phyloP scores from a whole-genome alignment of 116 monocot genomes.

The Cymodocea nodosa region DNA sequence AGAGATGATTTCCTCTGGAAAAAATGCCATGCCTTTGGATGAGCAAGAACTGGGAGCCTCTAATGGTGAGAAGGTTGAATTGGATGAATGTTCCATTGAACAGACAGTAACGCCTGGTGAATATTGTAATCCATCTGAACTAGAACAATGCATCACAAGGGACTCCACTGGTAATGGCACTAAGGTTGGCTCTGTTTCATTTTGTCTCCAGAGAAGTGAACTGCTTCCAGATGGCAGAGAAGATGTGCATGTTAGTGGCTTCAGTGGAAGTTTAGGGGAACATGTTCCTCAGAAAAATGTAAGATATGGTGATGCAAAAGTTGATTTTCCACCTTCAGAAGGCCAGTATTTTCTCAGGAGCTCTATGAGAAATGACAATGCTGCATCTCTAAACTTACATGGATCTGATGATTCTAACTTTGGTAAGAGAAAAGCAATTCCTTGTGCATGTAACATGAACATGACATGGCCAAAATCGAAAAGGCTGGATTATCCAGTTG shows the following conservation, averaged over 20 bases:
- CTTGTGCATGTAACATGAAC: slow-evolving; percentile 18
- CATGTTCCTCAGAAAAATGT: not conserved
- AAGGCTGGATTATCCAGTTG: slow-evolving; percentile 9
- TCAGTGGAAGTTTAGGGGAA: not conserved
- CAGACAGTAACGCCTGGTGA: not conserved
- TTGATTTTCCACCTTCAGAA: not conserved
- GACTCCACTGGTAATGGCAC: not conserved
- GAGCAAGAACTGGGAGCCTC: not conserved
- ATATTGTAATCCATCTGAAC: not conserved
- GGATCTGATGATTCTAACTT: not conserved
- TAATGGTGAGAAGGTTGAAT: not conserved
- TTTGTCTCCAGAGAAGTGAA: too few species aligned
- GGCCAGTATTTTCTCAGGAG: slow-evolving; percentile 9
- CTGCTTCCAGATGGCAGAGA: not conserved
- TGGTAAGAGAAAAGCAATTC: not conserved
- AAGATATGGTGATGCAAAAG: not conserved
- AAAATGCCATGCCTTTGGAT: not conserved
- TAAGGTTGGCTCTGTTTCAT: not conserved
- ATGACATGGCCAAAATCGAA: slow-evolving; percentile 39
- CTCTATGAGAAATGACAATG: slow-evolving; percentile 4
- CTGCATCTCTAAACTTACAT: not conserved
- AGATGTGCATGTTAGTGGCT: not conserved
- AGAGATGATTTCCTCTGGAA: slow-evolving; percentile 4
- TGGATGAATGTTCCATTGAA: not conserved
- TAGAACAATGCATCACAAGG: not conserved